These are phyloP conservation scores for Lophiotrema nucula DNA, from an alignment of 495 filamentous ascomycete genomes.

Conservation along the genomic window DNA sequence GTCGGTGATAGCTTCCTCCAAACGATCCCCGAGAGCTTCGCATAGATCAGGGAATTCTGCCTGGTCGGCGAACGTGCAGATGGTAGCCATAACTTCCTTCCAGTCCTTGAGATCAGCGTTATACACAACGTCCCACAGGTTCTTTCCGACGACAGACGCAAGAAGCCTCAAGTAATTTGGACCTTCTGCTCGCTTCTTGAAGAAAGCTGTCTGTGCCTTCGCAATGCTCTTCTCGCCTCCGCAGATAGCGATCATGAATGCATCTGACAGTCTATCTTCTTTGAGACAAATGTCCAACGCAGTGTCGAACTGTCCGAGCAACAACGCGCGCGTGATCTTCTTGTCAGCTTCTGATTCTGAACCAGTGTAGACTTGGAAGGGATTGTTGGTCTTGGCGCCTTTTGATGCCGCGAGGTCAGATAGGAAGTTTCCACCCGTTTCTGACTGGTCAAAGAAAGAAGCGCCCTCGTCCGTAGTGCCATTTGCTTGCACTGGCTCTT, in stretches of 20 bases:
- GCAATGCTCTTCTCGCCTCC: conserved; percentile 91
- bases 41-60: conserved; percentile 94
- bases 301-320: conserved; percentile 86
- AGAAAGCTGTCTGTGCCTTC: conserved; percentile 88
- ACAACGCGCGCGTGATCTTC: conserved; percentile 79
- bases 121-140: conserved; percentile 96
- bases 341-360: conserved; percentile 79
- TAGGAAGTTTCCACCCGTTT: conserved; percentile 77
- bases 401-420: conserved; percentile 73
- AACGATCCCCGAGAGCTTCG: conserved; percentile 88
- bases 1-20: conserved; percentile 67
- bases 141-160: conserved; percentile 90
- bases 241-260: conserved; percentile 97
- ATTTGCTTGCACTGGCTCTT: conserved; percentile 44
- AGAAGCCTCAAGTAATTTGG: conserved; percentile 92
- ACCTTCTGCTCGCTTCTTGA: conserved; percentile 73
- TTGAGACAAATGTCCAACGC: conserved; percentile 84
- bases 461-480: conserved; percentile 47
- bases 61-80: conserved; percentile 91
- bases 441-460: conserved; percentile 77
- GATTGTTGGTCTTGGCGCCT: conserved; percentile 77
- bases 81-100: conserved; percentile 93
- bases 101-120: conserved; percentile 90
- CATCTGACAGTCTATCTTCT: conserved; percentile 88
- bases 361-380: conserved; percentile 81